A percentile compares a stretch with the other conserved stretches of the same genome.
Evolutionary conservation across 116 monocot species (phyloP).

Genomic region (Trichopus zeylanicus): DNA sequence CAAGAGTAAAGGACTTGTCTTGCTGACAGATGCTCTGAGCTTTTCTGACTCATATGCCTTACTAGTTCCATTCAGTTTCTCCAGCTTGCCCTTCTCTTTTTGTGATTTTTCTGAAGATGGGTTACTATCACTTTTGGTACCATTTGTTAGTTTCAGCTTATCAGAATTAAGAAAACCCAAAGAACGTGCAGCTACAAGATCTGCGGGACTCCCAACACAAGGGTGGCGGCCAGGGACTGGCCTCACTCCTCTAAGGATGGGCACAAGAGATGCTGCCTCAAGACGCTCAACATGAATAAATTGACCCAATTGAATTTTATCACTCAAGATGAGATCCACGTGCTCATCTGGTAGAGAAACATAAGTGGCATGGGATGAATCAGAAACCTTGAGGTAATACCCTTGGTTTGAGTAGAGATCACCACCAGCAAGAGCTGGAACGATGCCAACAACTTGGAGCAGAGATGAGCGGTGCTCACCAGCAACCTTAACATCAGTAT

Average conservation of each 20-base stretch:
- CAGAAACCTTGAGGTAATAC: slow-evolving; percentile 92
- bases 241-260: slow-evolving; percentile 62
- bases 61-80: slow-evolving; percentile 18
- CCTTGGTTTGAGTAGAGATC: slow-evolving; percentile 85
- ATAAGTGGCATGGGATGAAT: slow-evolving; percentile 94
- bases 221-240: slow-evolving; percentile 83
- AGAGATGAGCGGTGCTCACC: slow-evolving; percentile 76
- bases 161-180: slow-evolving; percentile 28
- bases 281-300: slow-evolving; percentile 76
- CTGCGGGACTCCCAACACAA: slow-evolving; percentile 81
- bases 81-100: slow-evolving; percentile 38
- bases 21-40: neutral
- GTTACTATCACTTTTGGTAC: slow-evolving; percentile 20
- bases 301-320: slow-evolving; percentile 90
- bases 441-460: slow-evolving; percentile 86
- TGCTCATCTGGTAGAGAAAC: slow-evolving; percentile 80
- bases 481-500: slow-evolving; percentile 56
- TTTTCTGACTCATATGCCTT: slow-evolving; percentile 2
- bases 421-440: slow-evolving; percentile 77
- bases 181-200: slow-evolving; percentile 50
- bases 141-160: slow-evolving; percentile 25
- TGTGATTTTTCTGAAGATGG: slow-evolving; percentile 12
- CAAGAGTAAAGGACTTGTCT: neutral
- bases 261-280: slow-evolving; percentile 75
- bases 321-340: slow-evolving; percentile 83